Evolutionary conservation across 371 early-diverging fungal species (phyloP), one percentile per base, ranked within the genome.

Genomic region (Gilbertella persicaria): DNA sequence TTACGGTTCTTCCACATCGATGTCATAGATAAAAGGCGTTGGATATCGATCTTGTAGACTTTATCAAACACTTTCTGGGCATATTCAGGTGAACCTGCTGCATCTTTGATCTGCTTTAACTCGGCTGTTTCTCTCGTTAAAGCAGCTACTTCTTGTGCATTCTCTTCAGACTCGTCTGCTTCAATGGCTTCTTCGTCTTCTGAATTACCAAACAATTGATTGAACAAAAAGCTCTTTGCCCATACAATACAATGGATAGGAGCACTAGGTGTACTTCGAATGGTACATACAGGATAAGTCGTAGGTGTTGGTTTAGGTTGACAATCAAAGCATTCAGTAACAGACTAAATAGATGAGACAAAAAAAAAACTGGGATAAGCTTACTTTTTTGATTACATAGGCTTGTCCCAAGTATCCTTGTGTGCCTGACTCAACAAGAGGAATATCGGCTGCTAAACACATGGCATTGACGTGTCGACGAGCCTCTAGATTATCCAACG

Each of bases 241-340:
- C 99, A 99, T 20, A 97, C 97, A 48, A 99, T 93, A 59, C 99
- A 99, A 72, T 99, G 99, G 36, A 98, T 94, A 10, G 99, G 98
- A 23, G 86, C 85, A 39, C 86, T 90, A 0, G 99, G 99, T 4
- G 96, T 98, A 35, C 91, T 89, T 42, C 99, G 85, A 59, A 99
- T 98, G 3, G 99, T 99, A 67, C 99, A 99, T 1, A 99, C 93
- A 8, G 99, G 94, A 50, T 85, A 95, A 0, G 95, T 90, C 40
- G 84, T 92, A 26, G 86, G 92, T 50, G 90, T 89, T 2, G 91
- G 85, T 61, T 95, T 94, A 39, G 96, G 95, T 28, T 90, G 86
- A 69, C 99, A 99, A 55, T 97, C 99, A 75, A 95, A 99, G 78
- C 99, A 99, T 63, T 98, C 98, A 5, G 89, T 90, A n/a, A n/a